phyloP scores from a whole-genome alignment of 106 monocot species.

The Alisma plantagoaquatica region DNA sequence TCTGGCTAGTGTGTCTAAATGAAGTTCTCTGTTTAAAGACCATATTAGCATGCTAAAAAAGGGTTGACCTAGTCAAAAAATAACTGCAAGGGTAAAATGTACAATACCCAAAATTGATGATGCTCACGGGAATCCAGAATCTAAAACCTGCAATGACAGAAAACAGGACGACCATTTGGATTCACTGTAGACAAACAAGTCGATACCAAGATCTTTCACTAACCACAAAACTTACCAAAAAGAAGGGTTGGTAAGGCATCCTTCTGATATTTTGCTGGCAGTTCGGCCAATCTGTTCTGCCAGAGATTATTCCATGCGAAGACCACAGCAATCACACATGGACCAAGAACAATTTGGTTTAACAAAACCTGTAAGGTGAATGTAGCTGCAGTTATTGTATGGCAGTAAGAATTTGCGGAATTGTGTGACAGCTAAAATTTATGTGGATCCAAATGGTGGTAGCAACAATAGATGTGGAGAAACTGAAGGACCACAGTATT shows the following conservation, averaged over 20 bases:
- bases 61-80: too few relatives aligned
- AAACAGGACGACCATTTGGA: constrained; percentile 1
- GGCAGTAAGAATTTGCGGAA: too few relatives aligned
- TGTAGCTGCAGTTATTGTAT: too few relatives aligned
- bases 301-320: constrained; percentile 98
- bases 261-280: constrained; percentile 69
- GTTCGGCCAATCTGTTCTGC: constrained; percentile 58
- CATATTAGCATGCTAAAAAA: too few relatives aligned
- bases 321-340: constrained; percentile 91
- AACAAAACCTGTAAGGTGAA: constrained; percentile 66
- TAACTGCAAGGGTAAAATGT: too few relatives aligned
- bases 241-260: constrained; percentile 93
- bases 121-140: constrained; percentile 90
- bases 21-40: too few relatives aligned
- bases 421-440: too few relatives aligned
- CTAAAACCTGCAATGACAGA: constrained; percentile 57
- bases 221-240: constrained; percentile 36
- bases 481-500: too few relatives aligned
- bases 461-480: too few relatives aligned
- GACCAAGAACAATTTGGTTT: constrained; percentile 94
- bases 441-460: too few relatives aligned
- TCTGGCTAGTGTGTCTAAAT: too few relatives aligned
- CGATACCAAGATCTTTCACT: too few relatives aligned
- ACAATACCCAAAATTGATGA: constrained; percentile 88
- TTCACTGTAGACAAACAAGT: neutral